Evolutionary conservation across 2,329 filamentous ascomycete species (phyloP).

Genomic region (Cadophora gregata): DNA sequence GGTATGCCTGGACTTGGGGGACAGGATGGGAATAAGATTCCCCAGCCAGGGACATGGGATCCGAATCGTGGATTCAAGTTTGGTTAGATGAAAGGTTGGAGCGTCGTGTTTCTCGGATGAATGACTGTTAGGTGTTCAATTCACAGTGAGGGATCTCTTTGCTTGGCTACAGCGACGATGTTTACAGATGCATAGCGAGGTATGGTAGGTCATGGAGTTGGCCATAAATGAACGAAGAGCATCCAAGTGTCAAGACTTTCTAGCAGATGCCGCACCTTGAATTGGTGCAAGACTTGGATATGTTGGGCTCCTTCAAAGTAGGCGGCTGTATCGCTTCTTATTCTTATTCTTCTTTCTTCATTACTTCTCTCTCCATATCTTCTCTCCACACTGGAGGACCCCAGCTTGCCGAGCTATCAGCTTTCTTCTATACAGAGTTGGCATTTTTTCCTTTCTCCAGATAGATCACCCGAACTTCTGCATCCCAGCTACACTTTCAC

Average conservation of each 20-base stretch:
- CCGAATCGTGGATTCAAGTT: slow-evolving; percentile 41
- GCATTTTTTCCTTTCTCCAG: too few species aligned
- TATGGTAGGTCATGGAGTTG: neutral
- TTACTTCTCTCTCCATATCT: too few species aligned
- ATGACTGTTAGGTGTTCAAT: neutral
- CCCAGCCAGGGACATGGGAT: slow-evolving; percentile 38
- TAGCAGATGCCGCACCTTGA: neutral
- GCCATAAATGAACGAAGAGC: slow-evolving; percentile 3
- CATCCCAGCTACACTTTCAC: too few species aligned
- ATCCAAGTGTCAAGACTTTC: neutral
- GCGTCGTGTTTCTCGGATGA: neutral
- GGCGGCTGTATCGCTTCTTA: too few species aligned
- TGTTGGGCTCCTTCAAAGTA: neutral
- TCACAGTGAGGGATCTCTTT: neutral
- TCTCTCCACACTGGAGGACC: too few species aligned
- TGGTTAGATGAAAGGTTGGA: slow-evolving; percentile 28
- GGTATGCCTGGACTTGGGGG: neutral
- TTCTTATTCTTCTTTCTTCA: too few species aligned
- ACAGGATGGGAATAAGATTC: slow-evolving; percentile 4
- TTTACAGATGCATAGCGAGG: slow-evolving; percentile 3
- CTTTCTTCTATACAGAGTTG: too few species aligned
- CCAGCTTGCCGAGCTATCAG: too few species aligned
- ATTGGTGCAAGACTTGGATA: neutral
- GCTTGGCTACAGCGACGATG: neutral
- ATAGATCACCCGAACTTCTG: too few species aligned